Percentiles rank a stretch among this genome's conserved stretches.
These are phyloP conservation scores for Myriosclerotinia curreyana DNA, from an alignment of 2,329 filamentous ascomycete species.

Conservation along the genomic window DNA sequence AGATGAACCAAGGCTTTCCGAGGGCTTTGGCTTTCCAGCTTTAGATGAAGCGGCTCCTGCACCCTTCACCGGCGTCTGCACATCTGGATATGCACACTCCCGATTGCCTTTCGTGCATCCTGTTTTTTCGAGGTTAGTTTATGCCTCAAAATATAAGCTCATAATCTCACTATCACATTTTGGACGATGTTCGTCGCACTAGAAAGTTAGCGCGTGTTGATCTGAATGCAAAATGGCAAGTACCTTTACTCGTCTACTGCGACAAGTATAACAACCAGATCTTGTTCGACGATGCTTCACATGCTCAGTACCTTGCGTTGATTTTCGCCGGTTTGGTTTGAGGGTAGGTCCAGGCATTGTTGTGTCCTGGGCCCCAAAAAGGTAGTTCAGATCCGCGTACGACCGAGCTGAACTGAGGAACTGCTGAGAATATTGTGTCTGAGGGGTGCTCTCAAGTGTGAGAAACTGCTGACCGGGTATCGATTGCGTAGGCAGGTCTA, in stretches of 20 bases:
- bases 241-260: constrained; percentile 81
- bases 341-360: constrained; percentile 35
- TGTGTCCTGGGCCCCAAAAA: constrained; percentile 36
- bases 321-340: constrained; percentile 36
- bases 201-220: constrained; percentile 32
- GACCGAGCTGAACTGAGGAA: constrained; percentile 18
- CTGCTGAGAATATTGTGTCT: constrained; percentile 12
- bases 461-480: constrained; percentile 13
- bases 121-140: constrained; percentile 39
- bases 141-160: constrained; percentile 1
- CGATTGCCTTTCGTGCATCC: constrained; percentile 90
- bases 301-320: constrained; percentile 34
- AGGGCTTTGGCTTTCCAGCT: constrained; percentile 41
- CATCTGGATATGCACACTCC: constrained; percentile 86
- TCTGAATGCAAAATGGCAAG: constrained; percentile 21
- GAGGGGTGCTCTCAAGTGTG: constrained; percentile 5
- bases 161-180: constrained; percentile 69
- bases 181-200: constrained; percentile 90
- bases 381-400: constrained; percentile 34
- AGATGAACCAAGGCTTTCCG: constrained; percentile 48
- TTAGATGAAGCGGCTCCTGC: constrained; percentile 25
- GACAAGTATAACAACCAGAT: constrained; percentile 91
- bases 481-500: constrained; percentile 13
- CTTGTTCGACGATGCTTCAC: constrained; percentile 92
- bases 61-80: constrained; percentile 45